Evolutionary conservation across 2,329 filamentous ascomycete genomes (phyloP), one percentile per base, ranked within the genome.

Genomic region (Fusarium burgessii): DNA sequence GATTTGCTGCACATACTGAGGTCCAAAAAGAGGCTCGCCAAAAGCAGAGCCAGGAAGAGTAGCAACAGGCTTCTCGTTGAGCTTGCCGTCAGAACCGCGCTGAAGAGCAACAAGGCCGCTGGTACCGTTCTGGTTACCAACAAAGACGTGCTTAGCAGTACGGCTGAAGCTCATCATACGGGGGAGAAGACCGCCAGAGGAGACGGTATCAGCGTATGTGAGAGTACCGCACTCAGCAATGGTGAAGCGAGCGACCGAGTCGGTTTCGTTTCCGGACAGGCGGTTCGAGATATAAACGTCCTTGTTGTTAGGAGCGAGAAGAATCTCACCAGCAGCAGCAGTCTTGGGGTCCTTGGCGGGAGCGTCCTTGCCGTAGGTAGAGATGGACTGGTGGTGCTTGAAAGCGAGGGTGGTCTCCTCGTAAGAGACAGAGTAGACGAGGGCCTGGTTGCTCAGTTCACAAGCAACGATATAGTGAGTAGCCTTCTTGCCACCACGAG

Each of bases 241-340:
- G 71, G 77, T 76, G 75, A 87, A 86, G 76, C 84, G 83, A 9
- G 84, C 80, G 72, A 88, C 82, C 72, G 78, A 84, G 78, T 88
- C 86, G 12, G 81, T 82, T 6, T 69, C 71, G 38, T 81, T 80
- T 57, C 83, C 84, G 2, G 81, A 83, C 29, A 86, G 69, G 7
- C 86, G 84, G 80, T 88, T 88, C 40, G 84, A 85, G 56, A 87
- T 80, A 77, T 87, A 87, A 20, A 87, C 71, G 77, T 86, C 79
- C 69, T 76, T 76, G 74, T 78, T 79, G 77, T 84, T 82, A 29
- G 75, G 73, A 12, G 81, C 77, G 36, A 87, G 74, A 62, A 80
- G 76, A 41, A 88, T 74, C 75, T 84, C 85, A 46, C 84, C 85
- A 3, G 83, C 85, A 1, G 83, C 80, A 10, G 85, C 83, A 3